Evolutionary conservation across 441 rosid species (phyloP).

Genomic region (Macaranga tanarius): DNA sequence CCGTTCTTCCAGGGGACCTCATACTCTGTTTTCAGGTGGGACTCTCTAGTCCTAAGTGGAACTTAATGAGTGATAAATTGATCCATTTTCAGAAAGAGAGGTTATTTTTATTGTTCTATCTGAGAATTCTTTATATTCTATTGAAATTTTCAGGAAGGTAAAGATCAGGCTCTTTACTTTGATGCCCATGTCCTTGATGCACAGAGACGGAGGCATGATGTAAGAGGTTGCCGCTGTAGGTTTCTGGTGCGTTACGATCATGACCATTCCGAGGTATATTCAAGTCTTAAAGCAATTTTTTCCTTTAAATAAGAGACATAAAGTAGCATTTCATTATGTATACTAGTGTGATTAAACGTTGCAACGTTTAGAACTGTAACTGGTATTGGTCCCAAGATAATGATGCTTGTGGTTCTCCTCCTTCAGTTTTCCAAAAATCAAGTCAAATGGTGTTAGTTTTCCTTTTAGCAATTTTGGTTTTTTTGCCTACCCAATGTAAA

Average conservation of each 20-base stretch:
- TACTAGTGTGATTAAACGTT: neutral
- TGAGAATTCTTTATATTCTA: slow-evolving; percentile 14
- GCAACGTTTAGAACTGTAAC: neutral
- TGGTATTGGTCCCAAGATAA: neutral
- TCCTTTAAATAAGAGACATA: no score
- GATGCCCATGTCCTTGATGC: slow-evolving; percentile 98
- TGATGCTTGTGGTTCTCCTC: neutral
- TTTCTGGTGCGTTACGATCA: slow-evolving; percentile 97
- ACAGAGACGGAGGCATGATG: slow-evolving; percentile 95
- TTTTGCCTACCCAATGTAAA: neutral
- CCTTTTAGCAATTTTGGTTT: neutral
- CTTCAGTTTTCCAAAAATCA: neutral
- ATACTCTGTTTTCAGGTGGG: slow-evolving; percentile 95
- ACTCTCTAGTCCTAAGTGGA: slow-evolving; percentile 17
- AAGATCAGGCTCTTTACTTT: slow-evolving; percentile 96
- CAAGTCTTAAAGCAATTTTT: neutral
- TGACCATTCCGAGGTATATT: slow-evolving; percentile 86
- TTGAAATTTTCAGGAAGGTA: slow-evolving; percentile 75
- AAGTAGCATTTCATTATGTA: neutral
- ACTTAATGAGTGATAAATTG: slow-evolving; percentile 9
- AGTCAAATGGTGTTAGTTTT: neutral
- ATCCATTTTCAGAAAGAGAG: neutral
- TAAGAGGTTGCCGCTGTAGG: slow-evolving; percentile 98
- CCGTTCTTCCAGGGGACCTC: slow-evolving; percentile 94
- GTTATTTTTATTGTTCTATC: neutral